These are phyloP conservation scores for Rhynchosporium agropyri DNA, from an alignment of 2,329 filamentous ascomycete genomes.

Conservation along the genomic window DNA sequence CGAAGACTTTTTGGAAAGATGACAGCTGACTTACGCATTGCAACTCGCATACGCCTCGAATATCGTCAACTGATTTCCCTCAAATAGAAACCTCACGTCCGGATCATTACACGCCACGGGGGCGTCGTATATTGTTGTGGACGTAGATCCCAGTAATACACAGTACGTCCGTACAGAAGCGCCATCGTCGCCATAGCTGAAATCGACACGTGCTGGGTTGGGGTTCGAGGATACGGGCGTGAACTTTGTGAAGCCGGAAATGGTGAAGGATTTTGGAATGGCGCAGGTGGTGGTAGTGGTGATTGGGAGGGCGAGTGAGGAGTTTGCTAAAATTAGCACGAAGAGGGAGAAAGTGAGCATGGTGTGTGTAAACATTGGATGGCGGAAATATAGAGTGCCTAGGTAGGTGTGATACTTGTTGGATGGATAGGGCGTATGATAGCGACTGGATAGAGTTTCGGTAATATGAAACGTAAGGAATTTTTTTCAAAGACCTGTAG, in stretches of 20 bases:
- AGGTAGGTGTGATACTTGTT: background rate
- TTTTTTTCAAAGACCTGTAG: no score
- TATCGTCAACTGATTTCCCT: conserved; percentile 14
- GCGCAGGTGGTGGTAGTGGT: conserved; percentile 9
- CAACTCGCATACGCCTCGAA: conserved; percentile 8
- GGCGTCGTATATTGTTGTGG: conserved; percentile 4
- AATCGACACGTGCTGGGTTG: conserved; percentile 20
- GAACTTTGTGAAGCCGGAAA: conserved; percentile 31
- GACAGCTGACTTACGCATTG: conserved; percentile 15
- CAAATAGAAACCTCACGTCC: conserved; percentile 22
- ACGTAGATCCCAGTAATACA: conserved; percentile 7
- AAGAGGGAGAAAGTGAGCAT: conserved; percentile 3
- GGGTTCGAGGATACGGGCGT: conserved; percentile 26
- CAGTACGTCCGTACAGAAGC: background rate
- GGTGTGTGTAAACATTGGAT: background rate
- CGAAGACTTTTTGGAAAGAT: background rate
- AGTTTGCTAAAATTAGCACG: conserved; percentile 5
- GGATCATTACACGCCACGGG: conserved; percentile 16
- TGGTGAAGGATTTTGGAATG: conserved; percentile 25
- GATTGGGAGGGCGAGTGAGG: conserved; percentile 23
- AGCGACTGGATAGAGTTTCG: no score
- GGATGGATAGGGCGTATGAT: background rate
- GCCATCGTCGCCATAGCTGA: conserved; percentile 23
- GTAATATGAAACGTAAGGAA: no score
- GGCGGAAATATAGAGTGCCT: background rate